phyloP scores from a whole-genome alignment of 371 early-diverging fungal species.

The Dichotomocladium elegans region DNA sequence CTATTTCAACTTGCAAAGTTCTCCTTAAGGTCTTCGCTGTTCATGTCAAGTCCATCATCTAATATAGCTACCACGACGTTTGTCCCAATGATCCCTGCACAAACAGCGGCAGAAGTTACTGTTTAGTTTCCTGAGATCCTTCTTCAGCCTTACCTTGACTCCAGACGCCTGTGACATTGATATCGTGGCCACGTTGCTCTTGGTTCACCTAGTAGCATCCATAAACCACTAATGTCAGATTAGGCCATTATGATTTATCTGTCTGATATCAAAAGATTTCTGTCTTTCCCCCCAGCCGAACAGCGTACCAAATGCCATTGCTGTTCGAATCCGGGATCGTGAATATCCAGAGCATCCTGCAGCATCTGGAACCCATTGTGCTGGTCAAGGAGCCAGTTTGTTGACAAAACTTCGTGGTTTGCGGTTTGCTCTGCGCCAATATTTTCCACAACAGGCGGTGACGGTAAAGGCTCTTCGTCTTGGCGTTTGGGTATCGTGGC shows the following conservation, averaged over 20 bases:
- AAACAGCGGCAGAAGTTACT: neutral
- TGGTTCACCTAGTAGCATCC: slow-evolving; percentile 61
- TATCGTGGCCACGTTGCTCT: slow-evolving; percentile 67
- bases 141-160: slow-evolving; percentile 63
- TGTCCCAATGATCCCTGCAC: slow-evolving; percentile 79
- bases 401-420: slow-evolving; percentile 2
- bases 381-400: slow-evolving; percentile 5
- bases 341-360: slow-evolving; percentile 33
- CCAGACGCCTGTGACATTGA: slow-evolving; percentile 95
- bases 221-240: neutral
- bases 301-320: slow-evolving; percentile 42
- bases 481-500: slow-evolving; percentile 21
- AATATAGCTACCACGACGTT: slow-evolving; percentile 85
- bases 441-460: slow-evolving; percentile 17
- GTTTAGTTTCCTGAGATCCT: neutral
- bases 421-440: slow-evolving; percentile 13
- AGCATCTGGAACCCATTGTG: slow-evolving; percentile 16
- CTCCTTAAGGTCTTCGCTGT: slow-evolving; percentile 74
- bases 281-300: too few species aligned
- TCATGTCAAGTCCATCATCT: slow-evolving; percentile 93
- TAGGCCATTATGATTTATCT: too few species aligned
- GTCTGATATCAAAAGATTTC: neutral
- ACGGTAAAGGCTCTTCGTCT: slow-evolving; percentile 15
- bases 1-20: slow-evolving; percentile 89
- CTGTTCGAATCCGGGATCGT: slow-evolving; percentile 75